Evolutionary conservation across 768 basidiomycete genomes (phyloP), one percentile per base, ranked within the genome.

Genomic region (Galerina sulciceps): DNA sequence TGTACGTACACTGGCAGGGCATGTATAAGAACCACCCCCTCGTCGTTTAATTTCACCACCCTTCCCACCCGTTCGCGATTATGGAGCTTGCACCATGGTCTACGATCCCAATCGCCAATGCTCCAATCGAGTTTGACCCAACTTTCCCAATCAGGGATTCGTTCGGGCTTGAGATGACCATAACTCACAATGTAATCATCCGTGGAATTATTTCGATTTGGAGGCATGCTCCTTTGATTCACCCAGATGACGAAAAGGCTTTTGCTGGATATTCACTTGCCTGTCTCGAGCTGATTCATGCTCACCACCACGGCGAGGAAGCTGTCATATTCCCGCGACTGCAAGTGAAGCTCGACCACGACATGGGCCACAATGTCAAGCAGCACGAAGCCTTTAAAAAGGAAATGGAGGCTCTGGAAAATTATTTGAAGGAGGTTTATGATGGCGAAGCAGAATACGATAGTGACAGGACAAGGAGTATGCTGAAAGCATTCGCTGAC

Each of bases 301-400:
- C 48, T 10, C 71, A 73, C 43, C 71, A 73, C 40, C 60, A 70
- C 26, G 61, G 60, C 20, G 70, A 73, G 41, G 65, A 70, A 53
- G 54, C 60, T 4, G 59, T 68, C 6, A 53, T 73, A 1, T 73
- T 73, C 56, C 71, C 71, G 4, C 58, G 63, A 26, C 47, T 73
- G 10, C 55, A 63, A 35, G 60, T 52, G 15, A 67, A 70, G 53
- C 48, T 69, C 34, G 37, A 31, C 8, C 2, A 31, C 26, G 62
- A 67, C 18, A 67, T 73, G 67, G 58, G 57, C 14, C 50, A 57
- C 4, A 73, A 73, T 40, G 23, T 70, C n/a, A 65, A 69, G 17
- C 67, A 73, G 38, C 71, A 73, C 46, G 61, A 61, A 34, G 59
- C 51, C n/a, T 64, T 69, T 26, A 57, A 62, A 31, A 62, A 59